phyloP scores from a whole-genome alignment of 2,329 filamentous ascomycete genomes.

The Dactylellina haptotyla region DNA sequence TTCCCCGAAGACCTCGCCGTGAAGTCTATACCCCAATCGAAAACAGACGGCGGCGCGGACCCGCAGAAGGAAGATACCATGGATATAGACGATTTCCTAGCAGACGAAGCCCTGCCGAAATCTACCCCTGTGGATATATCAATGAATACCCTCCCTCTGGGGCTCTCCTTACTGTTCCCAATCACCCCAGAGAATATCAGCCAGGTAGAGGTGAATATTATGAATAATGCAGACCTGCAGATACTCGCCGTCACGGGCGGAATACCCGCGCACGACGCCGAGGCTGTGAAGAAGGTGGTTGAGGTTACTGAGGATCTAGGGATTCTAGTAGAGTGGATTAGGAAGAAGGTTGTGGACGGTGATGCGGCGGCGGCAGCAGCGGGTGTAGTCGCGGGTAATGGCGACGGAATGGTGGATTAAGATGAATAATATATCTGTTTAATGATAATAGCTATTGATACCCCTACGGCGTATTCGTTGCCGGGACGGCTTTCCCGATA shows the following conservation, averaged over 20 bases:
- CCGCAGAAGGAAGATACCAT: conserved; percentile 32
- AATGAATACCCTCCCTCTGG: conserved; percentile 42
- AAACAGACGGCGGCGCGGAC: not conserved
- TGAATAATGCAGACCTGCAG: conserved; percentile 39
- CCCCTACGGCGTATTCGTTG: not conserved
- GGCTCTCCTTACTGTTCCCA: conserved; percentile 41
- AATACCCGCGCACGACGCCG: conserved; percentile 35
- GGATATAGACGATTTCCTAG: conserved; percentile 53
- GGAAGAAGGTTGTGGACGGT: not conserved
- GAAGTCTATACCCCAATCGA: too few species aligned
- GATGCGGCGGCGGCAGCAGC: not conserved
- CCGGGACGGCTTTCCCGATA: not conserved
- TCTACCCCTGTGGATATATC: conserved; percentile 40
- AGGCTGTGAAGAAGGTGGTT: conserved; percentile 42
- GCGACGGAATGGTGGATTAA: conserved; percentile 49
- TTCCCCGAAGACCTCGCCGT: conserved; percentile 29
- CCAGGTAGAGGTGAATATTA: conserved; percentile 40
- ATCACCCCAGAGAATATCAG: conserved; percentile 26
- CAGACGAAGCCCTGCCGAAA: conserved; percentile 19
- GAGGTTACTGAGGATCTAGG: conserved; percentile 55
- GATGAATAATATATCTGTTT: not conserved
- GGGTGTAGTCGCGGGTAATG: not conserved
- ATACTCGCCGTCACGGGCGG: conserved; percentile 30
- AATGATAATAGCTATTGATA: not conserved
- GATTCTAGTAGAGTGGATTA: conserved; percentile 53